phyloP scores from a whole-genome alignment of 768 basidiomycete genomes.

The Xerocomellus chrysenteron region DNA sequence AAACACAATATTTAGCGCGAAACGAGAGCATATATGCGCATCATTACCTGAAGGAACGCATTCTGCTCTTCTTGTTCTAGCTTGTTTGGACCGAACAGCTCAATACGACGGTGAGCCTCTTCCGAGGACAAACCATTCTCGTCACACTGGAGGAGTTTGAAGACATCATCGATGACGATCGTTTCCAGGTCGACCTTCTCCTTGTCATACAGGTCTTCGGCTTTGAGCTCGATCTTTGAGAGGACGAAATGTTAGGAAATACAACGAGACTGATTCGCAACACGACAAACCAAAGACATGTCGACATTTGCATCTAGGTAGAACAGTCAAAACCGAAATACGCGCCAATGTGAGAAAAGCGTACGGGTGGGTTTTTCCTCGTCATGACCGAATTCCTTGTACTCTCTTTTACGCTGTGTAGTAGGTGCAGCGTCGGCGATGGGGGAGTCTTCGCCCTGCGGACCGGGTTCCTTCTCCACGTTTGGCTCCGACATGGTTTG shows the following conservation, averaged over 20 bases:
- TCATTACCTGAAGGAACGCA: conserved; percentile 75
- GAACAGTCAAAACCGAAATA: conserved; percentile 1
- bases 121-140: conserved; percentile 73
- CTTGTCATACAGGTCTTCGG: conserved; percentile 94
- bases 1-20: not conserved
- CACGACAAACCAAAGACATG: conserved; percentile 63
- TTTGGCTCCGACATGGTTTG: conserved; percentile 37
- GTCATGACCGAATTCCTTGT: conserved; percentile 83
- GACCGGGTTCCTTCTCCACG: conserved; percentile 68
- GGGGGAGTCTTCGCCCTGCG: conserved; percentile 49
- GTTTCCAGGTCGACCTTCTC: conserved; percentile 99
- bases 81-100: conserved; percentile 95
- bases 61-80: conserved; percentile 91
- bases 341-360: conserved; percentile 25
- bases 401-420: conserved; percentile 70
- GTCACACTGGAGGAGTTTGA: conserved; percentile 90
- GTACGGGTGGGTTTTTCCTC: conserved; percentile 64
- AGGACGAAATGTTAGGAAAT: not conserved
- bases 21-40: not conserved
- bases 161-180: conserved; percentile 94
- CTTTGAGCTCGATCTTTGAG: conserved; percentile 76
- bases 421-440: conserved; percentile 20
- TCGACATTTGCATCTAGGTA: conserved; percentile 77
- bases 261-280: conserved; percentile 1
- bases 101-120: conserved; percentile 82